Conservation (phyloP, 2,329 filamentous ascomycete genomes). For the Fusarium nurragi region DNA sequence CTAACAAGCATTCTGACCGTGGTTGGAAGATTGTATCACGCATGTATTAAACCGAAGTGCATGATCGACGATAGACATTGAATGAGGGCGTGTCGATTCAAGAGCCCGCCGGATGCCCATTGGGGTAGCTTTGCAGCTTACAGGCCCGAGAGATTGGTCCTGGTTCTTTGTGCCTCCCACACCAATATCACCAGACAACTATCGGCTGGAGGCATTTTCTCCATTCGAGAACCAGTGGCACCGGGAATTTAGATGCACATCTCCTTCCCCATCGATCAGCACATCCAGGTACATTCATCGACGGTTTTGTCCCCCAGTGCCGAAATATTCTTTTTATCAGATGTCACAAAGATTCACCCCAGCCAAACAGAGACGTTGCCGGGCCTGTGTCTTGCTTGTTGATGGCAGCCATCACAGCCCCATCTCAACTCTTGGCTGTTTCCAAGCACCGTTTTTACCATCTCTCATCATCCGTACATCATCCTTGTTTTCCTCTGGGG, state of each 20-base stretch:
- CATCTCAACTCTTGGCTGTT: slow-evolving; percentile 2
- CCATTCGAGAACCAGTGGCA: not conserved
- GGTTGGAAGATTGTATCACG: slow-evolving; percentile 6
- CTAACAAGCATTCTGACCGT: not conserved
- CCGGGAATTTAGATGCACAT: slow-evolving; percentile 2
- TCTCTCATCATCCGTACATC: slow-evolving; percentile 25
- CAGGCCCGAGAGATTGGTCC: slow-evolving; percentile 8
- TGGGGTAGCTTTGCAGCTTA: slow-evolving; percentile 11
- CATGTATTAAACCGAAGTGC: slow-evolving; percentile 19
- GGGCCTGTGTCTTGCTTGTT: slow-evolving; percentile 1
- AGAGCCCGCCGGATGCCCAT: slow-evolving; percentile 9
- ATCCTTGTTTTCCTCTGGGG: slow-evolving; percentile 27
- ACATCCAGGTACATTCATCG: not conserved
- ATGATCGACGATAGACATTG: slow-evolving; percentile 28
- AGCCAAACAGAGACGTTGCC: slow-evolving; percentile 5
- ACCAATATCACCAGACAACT: slow-evolving; percentile 4
- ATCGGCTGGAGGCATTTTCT: slow-evolving; percentile 17
- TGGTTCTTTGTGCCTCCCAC: not conserved
- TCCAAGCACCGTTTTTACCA: not conserved
- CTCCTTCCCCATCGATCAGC: slow-evolving; percentile 28
- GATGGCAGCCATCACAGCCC: slow-evolving; percentile 4
- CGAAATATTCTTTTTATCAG: not conserved
- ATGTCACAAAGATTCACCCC: not conserved
- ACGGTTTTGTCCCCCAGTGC: not conserved
- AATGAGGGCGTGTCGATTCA: slow-evolving; percentile 26